Evolutionary conservation across 2,329 filamentous ascomycete species (phyloP), one percentile per base, ranked within the genome.

Genomic region (Seiridium unicorne): DNA sequence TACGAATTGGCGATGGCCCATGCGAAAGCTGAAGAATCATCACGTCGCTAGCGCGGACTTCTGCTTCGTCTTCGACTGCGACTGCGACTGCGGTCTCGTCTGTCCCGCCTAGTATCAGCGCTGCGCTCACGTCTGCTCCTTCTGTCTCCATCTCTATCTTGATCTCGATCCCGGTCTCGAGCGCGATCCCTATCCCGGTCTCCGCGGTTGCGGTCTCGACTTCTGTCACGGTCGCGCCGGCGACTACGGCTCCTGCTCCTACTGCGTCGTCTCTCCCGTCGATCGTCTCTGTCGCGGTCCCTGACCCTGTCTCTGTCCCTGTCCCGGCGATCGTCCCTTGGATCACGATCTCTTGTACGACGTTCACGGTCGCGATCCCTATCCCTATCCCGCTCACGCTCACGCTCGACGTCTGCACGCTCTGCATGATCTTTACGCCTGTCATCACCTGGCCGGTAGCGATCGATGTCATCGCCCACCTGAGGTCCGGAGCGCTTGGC

Each of bases 361-460:
- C 72, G 55, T n/a, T 59, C 56, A 5, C 60, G 47, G 10, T 42
- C 62, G 42, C 62, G 72, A 46, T 72, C 74, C n/a, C 34, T 32
- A 38, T 53, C 49, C 11, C 74, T 68, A 9, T 67, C 62, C 40
- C 46, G 36, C 46, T 68, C 63, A 5, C 64, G 60, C 18, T 65
- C 64, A 1, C 62, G 34, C 36, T 66, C 60, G 46, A 70, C 48
- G 34, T 74, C 73, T 48, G 74, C 70, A 11, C 49, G 49, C 31
- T 53, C 49, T 10, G 70, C 64, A 2, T 70, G 68, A 46, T 61
- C 63, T 44, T 60, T 61, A 34, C 59, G 61, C 34, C 61, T 60
- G 47, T 69, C 66, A 36, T 76, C 80, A 60, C 70, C 72, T 32
- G 79, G 80, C 55, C 77, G 76, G 63, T 83, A 83, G 31, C 80